Base-by-base conservation (phyloP, 306 rosid genomes). In the Quercus alba region DNA sequence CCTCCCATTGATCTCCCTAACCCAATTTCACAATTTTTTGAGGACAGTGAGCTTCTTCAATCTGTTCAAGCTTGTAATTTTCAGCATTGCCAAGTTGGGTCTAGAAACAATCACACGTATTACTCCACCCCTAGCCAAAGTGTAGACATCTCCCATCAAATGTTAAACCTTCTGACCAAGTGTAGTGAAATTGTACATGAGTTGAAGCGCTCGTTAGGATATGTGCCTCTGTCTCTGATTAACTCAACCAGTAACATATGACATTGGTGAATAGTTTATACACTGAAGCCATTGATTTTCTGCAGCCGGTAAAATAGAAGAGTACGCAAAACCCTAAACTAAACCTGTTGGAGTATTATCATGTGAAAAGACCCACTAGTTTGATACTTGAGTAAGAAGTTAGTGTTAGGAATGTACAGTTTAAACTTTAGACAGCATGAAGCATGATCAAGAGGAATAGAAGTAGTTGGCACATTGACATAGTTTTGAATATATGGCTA, bases 81-180 rank as follows among this genome's bases (percentile, higher is more conserved):
- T 18, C 75, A 23, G 31, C 20, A 59, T n/a, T 35, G 23, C 55
- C 25, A 77, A 54, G 54, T 52, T 54, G 38, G 7, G 41, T 4
- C 20, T 3, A 23, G 1, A 35, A 74, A 33, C 38, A 70, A 35
- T 12, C 5, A 10, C 19, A 70, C 19, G 3, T 70, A 1, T 70
- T 7, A 58, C 19, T 51, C 62, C 61, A 14, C 71, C 31, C 10
- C 44, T 26, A 44, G 46, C 52, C 70, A 75, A 20, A 46, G 57
- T 21, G 54, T 9, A 21, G 78, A 75, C 71, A 75, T 61, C 71
- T 75, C 58, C 19, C 14, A 75, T 21, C 59, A 75, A 61, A 59
- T 44, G 78, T 14, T 61, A 56, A 44, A 35, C 46, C 64, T 25
- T 41, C 58, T 61, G 19, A 75, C n/a, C 26, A 44, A 25, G 70